These are phyloP conservation scores for Xerophyta viscosa DNA, from an alignment of 106 monocot genomes.

Conservation along the genomic window DNA sequence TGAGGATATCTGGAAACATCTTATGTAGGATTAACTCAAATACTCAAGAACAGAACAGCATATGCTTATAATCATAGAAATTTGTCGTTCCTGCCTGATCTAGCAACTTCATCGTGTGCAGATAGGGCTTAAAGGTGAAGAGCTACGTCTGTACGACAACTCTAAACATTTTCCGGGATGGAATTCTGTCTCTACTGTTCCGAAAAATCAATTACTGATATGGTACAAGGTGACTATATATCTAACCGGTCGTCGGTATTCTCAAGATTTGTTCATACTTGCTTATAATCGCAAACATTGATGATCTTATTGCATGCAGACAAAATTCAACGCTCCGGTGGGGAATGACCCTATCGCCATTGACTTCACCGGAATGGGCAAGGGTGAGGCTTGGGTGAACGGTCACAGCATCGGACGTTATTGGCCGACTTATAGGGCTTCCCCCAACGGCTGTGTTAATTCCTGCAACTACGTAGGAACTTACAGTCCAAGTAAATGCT, in stretches of 20 bases:
- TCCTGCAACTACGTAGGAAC: conserved; percentile 80
- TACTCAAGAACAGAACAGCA: no score
- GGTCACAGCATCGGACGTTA: conserved; percentile 89
- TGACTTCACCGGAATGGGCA: conserved; percentile 88
- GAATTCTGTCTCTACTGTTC: conserved; percentile 33
- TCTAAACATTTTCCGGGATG: conserved; percentile 35
- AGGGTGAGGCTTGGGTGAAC: conserved; percentile 93
- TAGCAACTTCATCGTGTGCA: conserved; percentile 30
- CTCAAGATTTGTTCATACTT: no score
- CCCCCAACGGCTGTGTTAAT: conserved; percentile 46
- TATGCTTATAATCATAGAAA: no score
- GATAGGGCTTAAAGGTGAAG: conserved; percentile 81
- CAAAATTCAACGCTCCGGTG: conserved; percentile 54
- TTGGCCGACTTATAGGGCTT: conserved; percentile 67
- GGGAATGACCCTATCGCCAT: conserved; percentile 73
- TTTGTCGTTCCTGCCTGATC: no score
- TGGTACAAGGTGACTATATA: conserved; percentile 75
- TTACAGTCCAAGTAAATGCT: conserved; percentile 56
- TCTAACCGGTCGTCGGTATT: no score
- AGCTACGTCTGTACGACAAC: conserved; percentile 21
- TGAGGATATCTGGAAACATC: no score
- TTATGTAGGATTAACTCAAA: no score
- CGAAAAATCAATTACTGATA: conserved; percentile 62
- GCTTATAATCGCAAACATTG: no score
- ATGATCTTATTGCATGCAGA: conserved; percentile 32